Evolutionary conservation across 1,284 basidiomycete genomes (phyloP).

Genomic region (Anthracocystis walkeri): DNA sequence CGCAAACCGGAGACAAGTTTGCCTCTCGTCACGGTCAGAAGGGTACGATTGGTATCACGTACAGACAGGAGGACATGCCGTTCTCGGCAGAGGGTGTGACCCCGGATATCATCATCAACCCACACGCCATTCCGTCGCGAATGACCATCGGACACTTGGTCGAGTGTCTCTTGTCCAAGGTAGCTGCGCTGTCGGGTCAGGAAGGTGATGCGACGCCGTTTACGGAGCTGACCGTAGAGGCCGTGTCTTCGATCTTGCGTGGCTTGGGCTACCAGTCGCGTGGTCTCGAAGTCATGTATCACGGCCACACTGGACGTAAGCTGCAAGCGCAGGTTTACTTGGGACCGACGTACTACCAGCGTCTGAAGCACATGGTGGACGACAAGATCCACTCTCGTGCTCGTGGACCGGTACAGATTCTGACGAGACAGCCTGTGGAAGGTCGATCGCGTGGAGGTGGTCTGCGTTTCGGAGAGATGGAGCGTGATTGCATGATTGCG

Average conservation of each 20-base stretch:
- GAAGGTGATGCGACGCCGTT: slow-evolving; percentile 99
- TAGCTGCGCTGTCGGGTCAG: slow-evolving; percentile 93
- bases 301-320: slow-evolving; percentile 96
- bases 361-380: slow-evolving; percentile 99
- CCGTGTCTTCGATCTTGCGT: slow-evolving; percentile 69
- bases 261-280: slow-evolving; percentile 78
- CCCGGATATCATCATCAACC: slow-evolving; percentile 98
- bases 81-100: slow-evolving; percentile 96
- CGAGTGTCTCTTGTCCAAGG: slow-evolving; percentile 95
- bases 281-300: slow-evolving; percentile 96
- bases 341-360: slow-evolving; percentile 98
- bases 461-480: slow-evolving; percentile 99
- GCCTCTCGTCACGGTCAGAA: slow-evolving; percentile 99
- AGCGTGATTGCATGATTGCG: slow-evolving; percentile 99
- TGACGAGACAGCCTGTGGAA: slow-evolving; percentile 98
- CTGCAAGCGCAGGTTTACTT: slow-evolving; percentile 98
- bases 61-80: slow-evolving; percentile 99
- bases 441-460: slow-evolving; percentile 98
- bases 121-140: slow-evolving; percentile 98
- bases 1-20: slow-evolving; percentile 99
- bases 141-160: slow-evolving; percentile 99
- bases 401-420: slow-evolving; percentile 94
- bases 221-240: slow-evolving; percentile 96
- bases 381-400: slow-evolving; percentile 99
- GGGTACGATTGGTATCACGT: slow-evolving; percentile 98